Base-by-base conservation (phyloP, 1,139 yeast genomes). In the Kodamaea sp. region DNA sequence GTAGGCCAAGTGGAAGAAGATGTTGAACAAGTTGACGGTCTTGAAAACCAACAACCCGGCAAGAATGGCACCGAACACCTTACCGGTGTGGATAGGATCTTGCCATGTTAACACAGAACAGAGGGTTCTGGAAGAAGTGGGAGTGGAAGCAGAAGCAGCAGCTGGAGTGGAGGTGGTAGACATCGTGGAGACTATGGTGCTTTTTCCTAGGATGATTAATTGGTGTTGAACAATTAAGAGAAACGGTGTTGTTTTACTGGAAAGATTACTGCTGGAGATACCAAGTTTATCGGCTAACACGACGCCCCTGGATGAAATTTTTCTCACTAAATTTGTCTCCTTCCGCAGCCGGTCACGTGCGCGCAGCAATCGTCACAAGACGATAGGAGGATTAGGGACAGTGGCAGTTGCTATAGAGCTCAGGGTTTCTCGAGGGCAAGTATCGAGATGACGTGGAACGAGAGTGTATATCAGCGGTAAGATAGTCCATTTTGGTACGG, bases 71-170 rank as follows among this genome's bases (percentile, higher is more conserved):
- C 84, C 95, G 48, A 89, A 78, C 26, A 83, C 78, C 53, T 82
- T 80, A 42, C 85, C 97, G 37, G 96, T 81, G 53, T 74, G 72
- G 45, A 74, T 66, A 25, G 97, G 96, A 56, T 87, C 76, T 50
- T 77, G 73, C 97, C 97, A 90, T 46, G 90, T 79, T 44, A 90
- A 69, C 47, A 89, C 66, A 47, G 41, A 24, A 46, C 36, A 29
- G 39, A 26, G 15, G 28, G 28, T 15, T 32, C 12, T 47, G 37
- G 37, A 24, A 23, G 28, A 34, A n/a, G 20, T 34, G n/a, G 50
- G 40, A 21, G 44, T 30, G 32, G 46, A 32, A 15, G 45, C 35
- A 28, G 50, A 24, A 39, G 59, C 37, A 35, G 51, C 22, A 37
- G 56, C 37, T 37, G 35, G 39, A 25, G 29, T 28, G 20, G 33